Evolutionary conservation across 1,284 basidiomycete species (phyloP).

Genomic region (Ceratobasidium sp.): DNA sequence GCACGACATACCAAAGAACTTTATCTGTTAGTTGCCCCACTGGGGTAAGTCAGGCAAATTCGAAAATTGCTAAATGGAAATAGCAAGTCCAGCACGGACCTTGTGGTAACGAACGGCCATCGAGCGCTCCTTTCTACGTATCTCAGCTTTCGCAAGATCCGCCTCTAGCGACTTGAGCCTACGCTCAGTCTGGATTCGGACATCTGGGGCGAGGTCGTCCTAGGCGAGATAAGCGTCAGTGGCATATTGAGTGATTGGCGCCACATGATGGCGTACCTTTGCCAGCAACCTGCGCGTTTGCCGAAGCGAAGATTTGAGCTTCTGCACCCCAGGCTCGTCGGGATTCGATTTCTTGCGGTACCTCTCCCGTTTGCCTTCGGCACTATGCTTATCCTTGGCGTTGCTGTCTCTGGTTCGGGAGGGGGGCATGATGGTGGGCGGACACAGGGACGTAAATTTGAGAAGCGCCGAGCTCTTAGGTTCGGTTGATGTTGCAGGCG

Average conservation of each 20-base stretch:
- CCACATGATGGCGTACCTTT: constrained; percentile 63
- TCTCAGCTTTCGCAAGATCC: constrained; percentile 74
- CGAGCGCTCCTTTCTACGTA: constrained; percentile 71
- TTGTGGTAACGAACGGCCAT: constrained; percentile 83
- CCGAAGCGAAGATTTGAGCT: constrained; percentile 80
- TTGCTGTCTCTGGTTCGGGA: constrained; percentile 23
- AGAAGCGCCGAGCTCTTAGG: constrained; percentile 34
- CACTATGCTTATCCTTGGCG: background rate
- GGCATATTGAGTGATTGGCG: background rate
- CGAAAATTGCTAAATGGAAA: constrained; percentile 10
- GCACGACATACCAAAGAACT: constrained; percentile 84
- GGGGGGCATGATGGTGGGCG: constrained; percentile 36
- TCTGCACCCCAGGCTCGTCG: constrained; percentile 59
- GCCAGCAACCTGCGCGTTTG: constrained; percentile 82
- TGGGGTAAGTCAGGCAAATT: constrained; percentile 41
- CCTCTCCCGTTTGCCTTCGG: background rate
- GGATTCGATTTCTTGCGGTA: constrained; percentile 30
- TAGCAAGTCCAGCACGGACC: constrained; percentile 51
- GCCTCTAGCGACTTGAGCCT: constrained; percentile 76
- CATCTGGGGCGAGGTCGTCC: constrained; percentile 81
- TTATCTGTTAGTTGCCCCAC: constrained; percentile 59
- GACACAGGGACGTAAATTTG: constrained; percentile 33
- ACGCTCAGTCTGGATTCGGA: constrained; percentile 80
- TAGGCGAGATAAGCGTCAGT: constrained; percentile 52
- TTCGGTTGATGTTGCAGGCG: constrained; percentile 18